Conservation (phyloP, 176 grass and related monocot genomes). For the Oryza glumipatula region DNA sequence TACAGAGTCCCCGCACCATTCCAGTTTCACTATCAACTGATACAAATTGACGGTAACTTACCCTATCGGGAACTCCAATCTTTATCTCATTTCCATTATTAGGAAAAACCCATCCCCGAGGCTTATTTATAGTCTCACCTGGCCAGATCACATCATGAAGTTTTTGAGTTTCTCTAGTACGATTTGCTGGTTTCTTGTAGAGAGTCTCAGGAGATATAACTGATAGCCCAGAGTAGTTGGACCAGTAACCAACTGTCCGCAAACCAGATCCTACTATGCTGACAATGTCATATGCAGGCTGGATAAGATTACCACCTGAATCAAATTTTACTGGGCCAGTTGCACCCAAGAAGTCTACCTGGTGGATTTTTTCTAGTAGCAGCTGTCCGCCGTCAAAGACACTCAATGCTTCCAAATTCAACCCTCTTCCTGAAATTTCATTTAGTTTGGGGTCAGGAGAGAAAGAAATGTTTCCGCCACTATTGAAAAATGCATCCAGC, state of each 20-base stretch:
- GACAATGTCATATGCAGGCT: constrained; percentile 79
- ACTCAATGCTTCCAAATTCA: constrained; percentile 70
- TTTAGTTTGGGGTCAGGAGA: constrained; percentile 64
- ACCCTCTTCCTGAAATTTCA: constrained; percentile 32
- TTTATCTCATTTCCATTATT: constrained; percentile 77
- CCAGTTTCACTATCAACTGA: constrained; percentile 40
- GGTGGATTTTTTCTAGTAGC: constrained; percentile 60
- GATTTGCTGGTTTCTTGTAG: constrained; percentile 60
- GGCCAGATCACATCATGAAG: constrained; percentile 71
- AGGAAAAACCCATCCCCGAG: constrained; percentile 85
- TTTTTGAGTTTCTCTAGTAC: constrained; percentile 39
- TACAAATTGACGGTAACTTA: constrained; percentile 71
- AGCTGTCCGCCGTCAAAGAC: constrained; percentile 64
- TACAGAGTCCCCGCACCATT: constrained; percentile 64
- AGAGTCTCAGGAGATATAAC: constrained; percentile 65
- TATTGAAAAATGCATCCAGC: constrained; percentile 72
- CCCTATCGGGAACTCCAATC: constrained; percentile 81
- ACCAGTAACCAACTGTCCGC: constrained; percentile 80
- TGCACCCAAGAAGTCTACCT: constrained; percentile 65
- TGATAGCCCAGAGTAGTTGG: constrained; percentile 87
- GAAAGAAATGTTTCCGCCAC: constrained; percentile 75
- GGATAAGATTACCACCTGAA: constrained; percentile 66
- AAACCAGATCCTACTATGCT: constrained; percentile 78
- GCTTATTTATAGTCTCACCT: constrained; percentile 56
- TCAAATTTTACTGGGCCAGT: constrained; percentile 70